These are phyloP conservation scores for Cephalotrichum gorgonifer DNA, from an alignment of 2,329 filamentous ascomycete genomes.

Conservation along the genomic window DNA sequence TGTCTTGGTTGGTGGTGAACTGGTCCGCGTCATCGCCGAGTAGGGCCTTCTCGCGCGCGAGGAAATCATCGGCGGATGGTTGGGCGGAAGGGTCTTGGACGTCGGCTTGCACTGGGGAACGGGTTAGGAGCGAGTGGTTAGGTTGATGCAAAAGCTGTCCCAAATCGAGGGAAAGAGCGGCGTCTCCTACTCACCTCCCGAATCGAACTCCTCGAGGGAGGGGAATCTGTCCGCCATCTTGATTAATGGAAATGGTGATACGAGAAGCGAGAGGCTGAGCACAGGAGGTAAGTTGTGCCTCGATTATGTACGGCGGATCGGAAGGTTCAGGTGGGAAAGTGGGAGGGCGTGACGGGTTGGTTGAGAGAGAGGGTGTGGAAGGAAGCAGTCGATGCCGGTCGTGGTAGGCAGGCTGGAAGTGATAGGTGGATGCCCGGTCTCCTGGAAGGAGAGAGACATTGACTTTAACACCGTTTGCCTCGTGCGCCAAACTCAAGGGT, in stretches of 20 bases:
- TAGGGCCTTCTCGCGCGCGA: conserved; percentile 79
- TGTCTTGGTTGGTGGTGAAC: conserved; percentile 70
- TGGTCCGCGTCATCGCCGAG: conserved; percentile 89
- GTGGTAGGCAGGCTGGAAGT: no score
- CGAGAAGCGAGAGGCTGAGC: no score
- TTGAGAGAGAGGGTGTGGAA: no score
- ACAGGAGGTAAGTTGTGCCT: no score
- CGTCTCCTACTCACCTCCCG: conserved; percentile 33
- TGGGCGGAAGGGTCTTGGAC: conserved; percentile 46
- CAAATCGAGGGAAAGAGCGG: not conserved
- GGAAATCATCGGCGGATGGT: conserved; percentile 68
- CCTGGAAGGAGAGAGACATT: no score
- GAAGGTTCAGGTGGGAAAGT: no score
- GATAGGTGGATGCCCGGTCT: no score
- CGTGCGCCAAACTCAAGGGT: no score
- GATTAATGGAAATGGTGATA: not conserved
- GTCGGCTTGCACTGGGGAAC: conserved; percentile 53
- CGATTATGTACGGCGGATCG: no score
- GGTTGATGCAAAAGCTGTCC: not conserved
- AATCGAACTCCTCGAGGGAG: conserved; percentile 68
- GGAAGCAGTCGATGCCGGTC: no score
- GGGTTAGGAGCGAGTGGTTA: conserved; percentile 1
- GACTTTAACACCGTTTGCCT: no score
- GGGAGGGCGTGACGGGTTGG: no score
- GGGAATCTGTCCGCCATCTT: conserved; percentile 70